Evolutionary conservation across 1,139 yeast species (phyloP).

Genomic region (Geotrichum europaeum): DNA sequence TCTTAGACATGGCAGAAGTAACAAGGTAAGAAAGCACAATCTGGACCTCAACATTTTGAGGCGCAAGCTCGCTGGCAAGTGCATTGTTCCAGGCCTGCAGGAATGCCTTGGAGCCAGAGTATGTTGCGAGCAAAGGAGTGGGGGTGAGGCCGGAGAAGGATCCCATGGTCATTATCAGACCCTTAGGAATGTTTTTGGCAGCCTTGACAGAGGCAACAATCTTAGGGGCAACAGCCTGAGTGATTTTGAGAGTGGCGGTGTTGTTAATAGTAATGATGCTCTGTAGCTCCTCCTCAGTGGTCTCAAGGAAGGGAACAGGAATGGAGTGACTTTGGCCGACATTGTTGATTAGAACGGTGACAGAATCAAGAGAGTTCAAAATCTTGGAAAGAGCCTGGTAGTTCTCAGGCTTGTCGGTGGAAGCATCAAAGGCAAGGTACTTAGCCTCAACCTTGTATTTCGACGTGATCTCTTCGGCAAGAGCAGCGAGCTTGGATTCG

Average conservation of each 20-base stretch:
- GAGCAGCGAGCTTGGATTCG: constrained; percentile 59
- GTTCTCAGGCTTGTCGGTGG: constrained; percentile 49
- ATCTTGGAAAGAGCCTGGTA: constrained; percentile 48
- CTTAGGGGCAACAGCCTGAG: constrained; percentile 67
- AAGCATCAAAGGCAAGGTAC: constrained; percentile 72
- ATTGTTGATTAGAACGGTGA: constrained; percentile 77
- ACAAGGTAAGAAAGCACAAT: constrained; percentile 84
- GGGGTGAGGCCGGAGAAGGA: constrained; percentile 94
- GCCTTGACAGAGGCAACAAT: constrained; percentile 50
- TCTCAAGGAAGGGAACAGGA: constrained; percentile 88
- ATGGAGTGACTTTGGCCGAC: constrained; percentile 94
- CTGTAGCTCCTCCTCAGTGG: constrained; percentile 64
- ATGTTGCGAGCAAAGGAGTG: constrained; percentile 85
- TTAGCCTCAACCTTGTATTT: constrained; percentile 60
- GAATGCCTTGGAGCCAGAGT: constrained; percentile 95
- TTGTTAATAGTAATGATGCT: constrained; percentile 81
- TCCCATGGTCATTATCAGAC: constrained; percentile 89
- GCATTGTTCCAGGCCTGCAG: constrained; percentile 90
- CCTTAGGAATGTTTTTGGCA: constrained; percentile 34
- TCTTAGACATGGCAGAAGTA: constrained; percentile 93
- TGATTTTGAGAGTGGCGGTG: constrained; percentile 74
- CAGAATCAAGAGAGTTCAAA: constrained; percentile 42
- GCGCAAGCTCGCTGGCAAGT: constrained; percentile 74
- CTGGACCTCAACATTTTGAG: constrained; percentile 74
- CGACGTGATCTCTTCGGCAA: constrained; percentile 57